Percentiles rank a stretch among this genome's conserved stretches.
Conservation (phyloP, 2,329 filamentous ascomycete genomes). For the Claviceps pusilla region DNA sequence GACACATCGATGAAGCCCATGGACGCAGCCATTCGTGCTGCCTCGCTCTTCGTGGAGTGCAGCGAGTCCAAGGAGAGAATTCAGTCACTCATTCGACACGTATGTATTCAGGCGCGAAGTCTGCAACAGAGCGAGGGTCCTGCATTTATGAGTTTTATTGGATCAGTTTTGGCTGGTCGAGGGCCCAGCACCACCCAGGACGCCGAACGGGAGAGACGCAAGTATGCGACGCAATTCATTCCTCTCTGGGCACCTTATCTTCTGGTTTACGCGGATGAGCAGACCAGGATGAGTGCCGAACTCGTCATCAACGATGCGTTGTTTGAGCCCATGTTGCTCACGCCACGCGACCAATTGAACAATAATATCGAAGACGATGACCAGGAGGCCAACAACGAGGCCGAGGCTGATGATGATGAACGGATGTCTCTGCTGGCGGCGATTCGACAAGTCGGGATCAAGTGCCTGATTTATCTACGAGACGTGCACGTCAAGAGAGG, state of each 20-base stretch:
- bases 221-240: constrained; percentile 13
- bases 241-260: constrained; percentile 37
- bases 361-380: neutral
- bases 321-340: constrained; percentile 18
- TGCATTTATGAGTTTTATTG: constrained; percentile 32
- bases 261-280: constrained; percentile 30
- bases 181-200: constrained; percentile 15
- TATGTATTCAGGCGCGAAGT: constrained; percentile 27
- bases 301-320: constrained; percentile 29
- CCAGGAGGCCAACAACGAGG: neutral
- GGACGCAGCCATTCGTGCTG: constrained; percentile 43
- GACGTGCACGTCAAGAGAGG: constrained; percentile 30
- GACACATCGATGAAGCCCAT: constrained; percentile 26
- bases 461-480: constrained; percentile 31
- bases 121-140: constrained; percentile 34
- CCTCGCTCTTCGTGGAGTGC: constrained; percentile 35
- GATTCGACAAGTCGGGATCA: constrained; percentile 26
- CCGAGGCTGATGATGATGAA: neutral
- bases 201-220: constrained; percentile 9
- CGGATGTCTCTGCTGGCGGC: constrained; percentile 11
- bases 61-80: constrained; percentile 22
- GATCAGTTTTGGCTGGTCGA: constrained; percentile 14
- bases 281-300: constrained; percentile 27
- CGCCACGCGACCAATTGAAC: neutral
- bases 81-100: constrained; percentile 25